phyloP scores from a whole-genome alignment of 345 rosid genomes.

The Acer campestre region DNA sequence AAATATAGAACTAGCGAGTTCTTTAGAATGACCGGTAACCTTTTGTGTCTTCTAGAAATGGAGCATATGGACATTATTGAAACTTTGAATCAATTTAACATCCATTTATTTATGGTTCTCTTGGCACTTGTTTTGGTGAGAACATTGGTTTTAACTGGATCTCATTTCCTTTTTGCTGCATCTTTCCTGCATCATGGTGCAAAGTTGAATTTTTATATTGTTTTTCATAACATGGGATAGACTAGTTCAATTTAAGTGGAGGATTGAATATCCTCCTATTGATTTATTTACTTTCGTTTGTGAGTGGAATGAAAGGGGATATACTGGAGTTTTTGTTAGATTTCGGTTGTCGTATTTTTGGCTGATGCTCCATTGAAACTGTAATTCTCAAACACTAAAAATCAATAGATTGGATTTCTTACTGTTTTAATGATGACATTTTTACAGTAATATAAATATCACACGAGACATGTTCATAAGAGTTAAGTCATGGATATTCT shows the following conservation, averaged over 20 bases:
- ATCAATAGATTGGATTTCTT: too few species aligned
- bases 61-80: background rate
- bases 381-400: background rate
- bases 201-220: background rate
- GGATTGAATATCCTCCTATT: background rate
- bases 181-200: background rate
- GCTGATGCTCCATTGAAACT: background rate
- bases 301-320: background rate
- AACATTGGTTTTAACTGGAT: background rate
- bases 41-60: background rate
- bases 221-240: background rate
- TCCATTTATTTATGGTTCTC: background rate
- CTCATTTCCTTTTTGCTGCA: background rate
- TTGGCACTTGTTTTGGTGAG: background rate
- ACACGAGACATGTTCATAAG: background rate
- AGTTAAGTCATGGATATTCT: background rate
- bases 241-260: background rate
- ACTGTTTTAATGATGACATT: too few species aligned
- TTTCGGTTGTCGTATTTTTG: background rate
- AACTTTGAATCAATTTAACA: background rate
- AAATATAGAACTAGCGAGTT: background rate
- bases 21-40: background rate
- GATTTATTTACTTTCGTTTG: background rate
- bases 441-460: too few species aligned
- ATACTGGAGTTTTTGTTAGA: background rate